These are phyloP conservation scores for Basipetospora chlamydospora DNA, from an alignment of 2,329 filamentous ascomycete genomes.

Conservation along the genomic window DNA sequence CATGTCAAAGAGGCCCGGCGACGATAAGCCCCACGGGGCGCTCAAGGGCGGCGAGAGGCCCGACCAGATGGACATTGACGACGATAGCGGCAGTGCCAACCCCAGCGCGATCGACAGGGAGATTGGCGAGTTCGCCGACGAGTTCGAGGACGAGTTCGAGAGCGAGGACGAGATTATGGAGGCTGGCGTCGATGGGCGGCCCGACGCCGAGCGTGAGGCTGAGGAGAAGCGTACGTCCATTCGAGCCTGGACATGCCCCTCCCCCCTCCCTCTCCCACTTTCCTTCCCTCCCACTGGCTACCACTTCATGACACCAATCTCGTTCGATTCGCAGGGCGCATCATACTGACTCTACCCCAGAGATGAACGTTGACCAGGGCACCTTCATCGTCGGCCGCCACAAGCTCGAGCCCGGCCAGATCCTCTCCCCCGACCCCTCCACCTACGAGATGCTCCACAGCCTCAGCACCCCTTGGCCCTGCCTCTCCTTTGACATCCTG, in stretches of 20 bases:
- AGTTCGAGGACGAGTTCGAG: constrained; percentile 86
- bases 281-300: background rate
- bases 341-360: too few relatives aligned
- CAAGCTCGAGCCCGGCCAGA: constrained; percentile 81
- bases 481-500: constrained; percentile 87
- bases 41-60: constrained; percentile 48
- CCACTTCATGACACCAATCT: constrained; percentile 11
- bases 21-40: constrained; percentile 27
- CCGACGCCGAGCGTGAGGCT: constrained; percentile 82
- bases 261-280: background rate
- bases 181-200: constrained; percentile 82
- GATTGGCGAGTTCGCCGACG: constrained; percentile 82
- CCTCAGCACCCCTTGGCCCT: constrained; percentile 90
- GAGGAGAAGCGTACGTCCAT: constrained; percentile 51
- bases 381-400: constrained; percentile 93
- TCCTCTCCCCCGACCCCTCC: constrained; percentile 77
- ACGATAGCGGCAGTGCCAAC: too few relatives aligned
- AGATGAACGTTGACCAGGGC: constrained; percentile 86
- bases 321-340: too few relatives aligned
- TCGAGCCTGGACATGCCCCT: too few relatives aligned
- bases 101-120: constrained; percentile 31
- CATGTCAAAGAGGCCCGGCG: constrained; percentile 49
- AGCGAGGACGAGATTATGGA: constrained; percentile 83
- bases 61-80: constrained; percentile 52
- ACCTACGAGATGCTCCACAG: constrained; percentile 97